Base-by-base conservation (phyloP, 2,329 filamentous ascomycete species). In the Sclerotinia glacialis region DNA sequence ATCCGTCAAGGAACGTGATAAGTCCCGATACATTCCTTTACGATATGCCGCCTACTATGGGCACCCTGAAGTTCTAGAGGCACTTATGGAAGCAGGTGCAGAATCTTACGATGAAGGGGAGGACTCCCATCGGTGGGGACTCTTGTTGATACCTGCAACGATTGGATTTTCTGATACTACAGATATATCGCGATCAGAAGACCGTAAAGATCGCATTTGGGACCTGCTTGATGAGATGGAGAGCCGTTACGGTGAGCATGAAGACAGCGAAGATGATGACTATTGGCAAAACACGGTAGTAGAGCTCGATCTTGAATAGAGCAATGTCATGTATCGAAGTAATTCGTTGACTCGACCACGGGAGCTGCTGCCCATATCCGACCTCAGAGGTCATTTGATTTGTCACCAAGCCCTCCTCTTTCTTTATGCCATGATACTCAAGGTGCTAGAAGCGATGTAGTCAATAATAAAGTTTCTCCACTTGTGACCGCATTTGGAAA, bases 1-100 rank as follows among this genome's bases (percentile, higher is more conserved):
- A 46, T 65, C 65, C 21, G 52, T 67, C 3, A 67, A 61, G 14
- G 65, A 67, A 34, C 54, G 61, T 8, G 66, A 67, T 23, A 55
- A 59, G n/a, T 65, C 56, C 14, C 61, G 56, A 5, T 65, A 61
- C 12, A 67, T 61, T n/a, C 65, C 65, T 9, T 46, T 69, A 47
- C 49, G 54, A 26, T 69, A 69, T 28, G 67, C 67, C 16, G 55
- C 62, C 28, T 65, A 65, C 34, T 55, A 69, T 60, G 65, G 61
- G 5, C 65, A 65, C 28, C 65, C 67, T 9, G 55, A 65, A 59
- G 50, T 65, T n/a, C 12, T 69, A 26, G 37, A 61, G 21, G 18
- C 52, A 11, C 65, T 69, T 12, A 49, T 65, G n/a, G n/a, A 56
- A 31, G 55, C 46, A 65, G 67, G 67, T n/a, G 67, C 62, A n/a